These are phyloP conservation scores for Leccinellum albellum DNA, from an alignment of 768 basidiomycete genomes.

Conservation along the genomic window DNA sequence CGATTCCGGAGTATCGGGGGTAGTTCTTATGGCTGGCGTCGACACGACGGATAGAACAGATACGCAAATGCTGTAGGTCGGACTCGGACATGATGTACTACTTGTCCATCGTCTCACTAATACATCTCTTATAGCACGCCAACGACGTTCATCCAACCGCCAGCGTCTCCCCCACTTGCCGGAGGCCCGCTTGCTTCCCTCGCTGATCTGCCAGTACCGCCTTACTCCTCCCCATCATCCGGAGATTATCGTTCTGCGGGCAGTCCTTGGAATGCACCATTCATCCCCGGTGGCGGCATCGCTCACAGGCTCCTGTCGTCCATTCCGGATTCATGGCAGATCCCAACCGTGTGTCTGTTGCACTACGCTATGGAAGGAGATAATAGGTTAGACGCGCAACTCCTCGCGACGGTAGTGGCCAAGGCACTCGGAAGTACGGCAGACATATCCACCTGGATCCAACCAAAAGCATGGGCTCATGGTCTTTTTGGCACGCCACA, in stretches of 20 bases:
- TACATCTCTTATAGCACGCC: constrained; percentile 46
- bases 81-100: constrained; percentile 21
- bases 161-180: constrained; percentile 41
- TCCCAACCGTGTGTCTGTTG: constrained; percentile 56
- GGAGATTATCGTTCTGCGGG: constrained; percentile 30
- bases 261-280: constrained; percentile 45
- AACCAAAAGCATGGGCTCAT: constrained; percentile 61
- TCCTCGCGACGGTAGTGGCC: constrained; percentile 53
- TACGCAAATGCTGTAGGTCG: constrained; percentile 67
- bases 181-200: constrained; percentile 44
- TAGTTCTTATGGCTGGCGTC: constrained; percentile 71
- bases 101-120: constrained; percentile 3
- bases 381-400: constrained; percentile 66
- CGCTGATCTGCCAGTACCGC: constrained; percentile 45
- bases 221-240: constrained; percentile 48
- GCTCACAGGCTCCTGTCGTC: constrained; percentile 62
- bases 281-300: constrained; percentile 78
- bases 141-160: constrained; percentile 54
- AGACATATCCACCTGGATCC: constrained; percentile 42
- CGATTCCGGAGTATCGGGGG: constrained; percentile 44
- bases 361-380: constrained; percentile 84
- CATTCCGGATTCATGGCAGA: constrained; percentile 45
- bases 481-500: constrained; percentile 69
- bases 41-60: constrained; percentile 72
- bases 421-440: constrained; percentile 43